Conservation (phyloP, 495 filamentous ascomycete genomes). For the Hamigera avellanea region DNA sequence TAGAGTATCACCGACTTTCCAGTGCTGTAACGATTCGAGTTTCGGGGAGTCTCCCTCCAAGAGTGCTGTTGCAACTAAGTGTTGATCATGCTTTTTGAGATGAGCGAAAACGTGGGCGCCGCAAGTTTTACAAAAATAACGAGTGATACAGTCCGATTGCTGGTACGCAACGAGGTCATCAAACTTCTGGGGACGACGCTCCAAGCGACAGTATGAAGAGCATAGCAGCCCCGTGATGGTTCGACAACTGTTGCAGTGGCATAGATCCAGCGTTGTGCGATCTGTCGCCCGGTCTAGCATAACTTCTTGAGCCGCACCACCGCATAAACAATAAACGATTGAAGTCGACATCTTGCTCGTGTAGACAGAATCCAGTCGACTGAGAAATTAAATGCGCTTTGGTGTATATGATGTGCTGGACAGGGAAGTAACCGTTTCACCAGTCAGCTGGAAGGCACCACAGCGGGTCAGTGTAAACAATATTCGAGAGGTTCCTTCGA, state of each 20-base stretch:
- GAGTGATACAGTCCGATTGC: constrained; percentile 32
- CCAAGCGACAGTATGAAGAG: constrained; percentile 37
- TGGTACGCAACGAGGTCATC: constrained; percentile 35
- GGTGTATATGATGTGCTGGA: not conserved
- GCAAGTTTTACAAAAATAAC: constrained; percentile 60
- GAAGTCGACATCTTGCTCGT: no score
- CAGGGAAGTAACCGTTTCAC: no score
- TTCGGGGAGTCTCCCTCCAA: constrained; percentile 18
- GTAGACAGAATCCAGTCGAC: no score
- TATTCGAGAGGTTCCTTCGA: no score
- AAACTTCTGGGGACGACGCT: constrained; percentile 18
- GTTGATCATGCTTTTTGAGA: constrained; percentile 17
- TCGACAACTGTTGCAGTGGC: constrained; percentile 56
- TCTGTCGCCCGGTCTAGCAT: constrained; percentile 16
- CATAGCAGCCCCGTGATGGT: constrained; percentile 46
- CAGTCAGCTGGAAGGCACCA: no score
- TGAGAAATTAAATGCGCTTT: not conserved
- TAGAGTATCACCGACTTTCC: constrained; percentile 33
- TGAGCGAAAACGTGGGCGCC: constrained; percentile 49
- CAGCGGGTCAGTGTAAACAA: no score
- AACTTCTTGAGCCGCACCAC: constrained; percentile 31
- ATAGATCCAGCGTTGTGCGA: constrained; percentile 33
- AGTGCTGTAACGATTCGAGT: constrained; percentile 34
- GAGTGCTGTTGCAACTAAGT: constrained; percentile 33
- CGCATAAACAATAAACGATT: constrained; percentile 51